A percentile compares a stretch with the other conserved stretches of the same genome.
Evolutionary conservation across 306 rosid genomes (phyloP).

Genomic region (Corylus americana): DNA sequence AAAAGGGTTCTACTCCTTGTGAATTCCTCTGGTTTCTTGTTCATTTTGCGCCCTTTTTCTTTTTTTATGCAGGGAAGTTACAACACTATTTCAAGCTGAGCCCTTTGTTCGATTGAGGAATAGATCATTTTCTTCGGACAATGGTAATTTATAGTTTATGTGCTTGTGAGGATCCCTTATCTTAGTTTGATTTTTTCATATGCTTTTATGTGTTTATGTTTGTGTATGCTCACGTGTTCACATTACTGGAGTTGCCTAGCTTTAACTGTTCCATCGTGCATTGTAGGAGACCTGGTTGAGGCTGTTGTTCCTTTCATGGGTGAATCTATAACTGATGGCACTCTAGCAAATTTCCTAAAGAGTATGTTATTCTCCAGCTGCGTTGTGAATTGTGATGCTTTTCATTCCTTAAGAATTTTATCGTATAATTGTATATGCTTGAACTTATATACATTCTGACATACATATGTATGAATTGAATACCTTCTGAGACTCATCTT

Average conservation of each 20-base stretch:
- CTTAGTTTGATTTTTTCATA: conserved; percentile 10
- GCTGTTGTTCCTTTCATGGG: conserved; percentile 82
- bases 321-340: conserved; percentile 83
- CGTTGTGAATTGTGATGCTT: neutral
- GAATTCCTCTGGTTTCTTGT: neutral
- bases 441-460: neutral
- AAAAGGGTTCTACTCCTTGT: neutral
- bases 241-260: neutral
- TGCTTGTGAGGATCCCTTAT: neutral
- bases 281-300: conserved; percentile 62
- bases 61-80: conserved; percentile 50
- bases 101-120: conserved; percentile 42
- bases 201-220: neutral
- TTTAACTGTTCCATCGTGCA: neutral
- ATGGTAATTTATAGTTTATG: conserved; percentile 36
- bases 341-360: conserved; percentile 70
- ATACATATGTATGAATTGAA: neutral
- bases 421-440: conserved; percentile 25
- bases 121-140: conserved; percentile 73
- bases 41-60: neutral
- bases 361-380: conserved; percentile 42
- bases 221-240: neutral
- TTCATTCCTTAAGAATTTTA: conserved; percentile 15
- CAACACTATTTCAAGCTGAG: conserved; percentile 24
- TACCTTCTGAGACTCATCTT: conserved; percentile 14